Base-by-base conservation (phyloP, 495 filamentous ascomycete species). In the Pyrenula aspistea region DNA sequence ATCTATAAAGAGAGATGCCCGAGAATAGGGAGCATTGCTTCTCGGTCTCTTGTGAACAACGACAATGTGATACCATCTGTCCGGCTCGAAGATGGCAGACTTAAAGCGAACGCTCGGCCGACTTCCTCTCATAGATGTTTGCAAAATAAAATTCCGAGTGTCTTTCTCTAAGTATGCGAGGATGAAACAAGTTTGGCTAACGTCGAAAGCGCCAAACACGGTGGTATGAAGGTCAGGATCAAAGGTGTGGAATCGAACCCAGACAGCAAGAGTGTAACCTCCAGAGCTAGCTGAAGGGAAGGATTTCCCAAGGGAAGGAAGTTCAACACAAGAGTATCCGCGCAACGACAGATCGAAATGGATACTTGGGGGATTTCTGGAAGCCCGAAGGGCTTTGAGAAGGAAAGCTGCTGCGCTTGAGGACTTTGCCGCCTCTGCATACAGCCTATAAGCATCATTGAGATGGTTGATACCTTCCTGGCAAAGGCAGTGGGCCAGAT, bases 51-150 rank as follows among this genome's bases (percentile, higher is more conserved):
- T 81, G 67, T 98, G 93, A 42, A 89, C 85, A 42, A 98, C 69
- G 53, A 83, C 86, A 64, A 98, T 80, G 68, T 98, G 92, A 67
- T 98, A 97, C 94, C 93, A 97, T 59, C 71, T 75, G 25, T 81
- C 73, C 53, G 85, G 75, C 59, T 86, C 71, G 63, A 98, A 96
- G 1, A 74, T 71, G 2, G 82, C 77, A 0, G 87, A 87, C 68
- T 91, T 93, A 74, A 98, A 98, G 53, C 93, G 83, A 23, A 97
- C 87, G 71, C 92, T 97, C 3, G 93, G 91, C 25, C 85, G 79
- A 21, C 85, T 73, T 1, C 89, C 91, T 42, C 81, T 89, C 54
- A 97, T 86, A 12, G 94, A 96, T 31, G 93, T 97, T 67, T 98
- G 93, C 22, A 98, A 75, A 64, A 98, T 97, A 60, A 98, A 90